A percentile compares a stretch with the other conserved stretches of the same genome.
phyloP scores from a whole-genome alignment of 495 filamentous ascomycete genomes.

The Penicillium arizonense region DNA sequence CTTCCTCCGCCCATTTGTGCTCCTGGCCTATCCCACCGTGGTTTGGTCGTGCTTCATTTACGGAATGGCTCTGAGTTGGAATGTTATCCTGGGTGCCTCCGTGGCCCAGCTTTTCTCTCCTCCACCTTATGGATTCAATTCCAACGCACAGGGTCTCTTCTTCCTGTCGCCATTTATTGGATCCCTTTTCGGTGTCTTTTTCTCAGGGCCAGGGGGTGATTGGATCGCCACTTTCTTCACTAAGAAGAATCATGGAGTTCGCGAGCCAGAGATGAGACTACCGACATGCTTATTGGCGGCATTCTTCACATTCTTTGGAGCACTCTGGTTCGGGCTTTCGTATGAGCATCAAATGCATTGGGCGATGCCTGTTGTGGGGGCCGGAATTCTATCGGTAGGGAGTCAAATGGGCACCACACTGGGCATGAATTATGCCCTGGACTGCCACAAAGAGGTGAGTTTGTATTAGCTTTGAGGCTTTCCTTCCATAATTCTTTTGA shows the following conservation, averaged over 20 bases:
- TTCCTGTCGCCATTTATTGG: slow-evolving; percentile 50
- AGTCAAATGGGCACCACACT: slow-evolving; percentile 25
- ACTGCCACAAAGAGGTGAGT: slow-evolving; percentile 20
- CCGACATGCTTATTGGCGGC: slow-evolving; percentile 27
- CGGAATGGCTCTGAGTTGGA: slow-evolving; percentile 31
- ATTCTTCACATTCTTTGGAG: slow-evolving; percentile 20
- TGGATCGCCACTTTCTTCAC: slow-evolving; percentile 48
- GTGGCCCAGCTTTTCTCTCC: slow-evolving; percentile 50
- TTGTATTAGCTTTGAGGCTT: neutral
- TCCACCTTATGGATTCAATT: slow-evolving; percentile 48
- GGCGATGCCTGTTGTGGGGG: slow-evolving; percentile 20
- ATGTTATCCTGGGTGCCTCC: slow-evolving; percentile 51
- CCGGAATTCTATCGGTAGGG: slow-evolving; percentile 20
- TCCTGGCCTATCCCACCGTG: slow-evolving; percentile 48
- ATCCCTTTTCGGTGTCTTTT: slow-evolving; percentile 45
- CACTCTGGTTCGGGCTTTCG: slow-evolving; percentile 15
- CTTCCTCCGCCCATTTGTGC: slow-evolving; percentile 43
- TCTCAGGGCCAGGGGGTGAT: slow-evolving; percentile 49
- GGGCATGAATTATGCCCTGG: slow-evolving; percentile 23
- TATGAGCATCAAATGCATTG: slow-evolving; percentile 17
- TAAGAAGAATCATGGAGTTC: slow-evolving; percentile 47
- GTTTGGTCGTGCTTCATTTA: slow-evolving; percentile 47
- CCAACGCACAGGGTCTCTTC: slow-evolving; percentile 48
- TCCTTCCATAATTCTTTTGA: neutral
- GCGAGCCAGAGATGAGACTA: slow-evolving; percentile 56